phyloP scores from a whole-genome alignment of 2,329 filamentous ascomycete genomes.

The Orbilia javanica region DNA sequence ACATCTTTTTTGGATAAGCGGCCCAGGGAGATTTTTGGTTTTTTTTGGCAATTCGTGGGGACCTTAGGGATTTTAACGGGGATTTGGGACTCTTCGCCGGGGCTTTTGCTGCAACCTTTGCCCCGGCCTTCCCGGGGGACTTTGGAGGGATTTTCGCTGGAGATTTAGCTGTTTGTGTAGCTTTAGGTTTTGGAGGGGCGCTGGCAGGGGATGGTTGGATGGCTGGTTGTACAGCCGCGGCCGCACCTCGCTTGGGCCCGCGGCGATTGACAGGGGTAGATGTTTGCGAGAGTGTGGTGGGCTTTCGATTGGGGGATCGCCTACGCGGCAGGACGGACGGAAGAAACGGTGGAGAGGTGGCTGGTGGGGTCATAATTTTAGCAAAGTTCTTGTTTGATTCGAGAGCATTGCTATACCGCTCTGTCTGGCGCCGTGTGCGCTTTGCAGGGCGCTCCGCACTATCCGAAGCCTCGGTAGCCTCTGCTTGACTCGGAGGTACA shows the following conservation, averaged over 20 bases:
- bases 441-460: conserved; percentile 43
- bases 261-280: conserved; percentile 25
- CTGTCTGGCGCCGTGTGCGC: conserved; percentile 51
- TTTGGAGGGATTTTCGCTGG: conserved; percentile 18
- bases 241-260: conserved; percentile 19
- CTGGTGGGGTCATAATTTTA: conserved; percentile 56
- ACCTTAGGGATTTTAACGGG: not conserved
- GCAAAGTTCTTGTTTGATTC: conserved; percentile 52
- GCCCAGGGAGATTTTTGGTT: conserved; percentile 21
- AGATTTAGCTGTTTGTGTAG: conserved; percentile 22
- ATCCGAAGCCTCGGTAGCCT: conserved; percentile 23
- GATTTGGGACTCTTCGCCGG: not conserved
- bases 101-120: not conserved
- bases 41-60: conserved; percentile 3
- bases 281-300: conserved; percentile 31
- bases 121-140: not conserved
- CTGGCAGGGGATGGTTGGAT: conserved; percentile 14
- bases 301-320: conserved; percentile 37
- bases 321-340: conserved; percentile 50
- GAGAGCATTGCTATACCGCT: conserved; percentile 55
- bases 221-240: not conserved
- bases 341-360: conserved; percentile 47
- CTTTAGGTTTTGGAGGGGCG: conserved; percentile 20
- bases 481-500: not conserved
- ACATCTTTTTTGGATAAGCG: conserved; percentile 26